phyloP scores from a whole-genome alignment of 2,329 filamentous ascomycete species.

The Cercospora beticola region DNA sequence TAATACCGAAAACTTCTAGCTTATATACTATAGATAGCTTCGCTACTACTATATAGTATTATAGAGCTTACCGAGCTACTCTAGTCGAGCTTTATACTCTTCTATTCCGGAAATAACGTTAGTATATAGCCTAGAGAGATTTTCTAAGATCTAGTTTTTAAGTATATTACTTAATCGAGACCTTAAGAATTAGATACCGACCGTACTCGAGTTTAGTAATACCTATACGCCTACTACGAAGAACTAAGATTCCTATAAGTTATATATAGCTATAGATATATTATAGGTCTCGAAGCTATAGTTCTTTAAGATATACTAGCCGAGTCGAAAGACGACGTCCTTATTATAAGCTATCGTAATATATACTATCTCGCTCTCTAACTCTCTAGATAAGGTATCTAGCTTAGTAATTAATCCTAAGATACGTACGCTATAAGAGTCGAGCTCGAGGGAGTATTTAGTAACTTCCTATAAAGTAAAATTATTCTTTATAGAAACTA shows the following conservation, averaged over 20 bases:
- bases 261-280: background rate
- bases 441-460: conserved; percentile 38
- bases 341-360: background rate
- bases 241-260: background rate
- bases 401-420: conserved; percentile 40
- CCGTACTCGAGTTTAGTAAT: background rate
- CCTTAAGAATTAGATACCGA: background rate
- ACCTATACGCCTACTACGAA: background rate
- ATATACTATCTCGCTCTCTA: conserved; percentile 1
- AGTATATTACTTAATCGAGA: conserved; percentile 4
- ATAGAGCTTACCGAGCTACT: background rate
- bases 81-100: background rate
- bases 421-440: conserved; percentile 32
- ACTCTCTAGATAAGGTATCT: conserved; percentile 29
- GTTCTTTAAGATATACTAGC: conserved; percentile 17
- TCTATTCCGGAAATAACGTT: background rate
- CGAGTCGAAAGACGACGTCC: background rate
- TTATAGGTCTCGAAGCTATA: background rate
- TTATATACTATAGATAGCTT: background rate
- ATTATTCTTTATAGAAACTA: conserved; percentile 46
- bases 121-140: background rate
- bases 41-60: background rate
- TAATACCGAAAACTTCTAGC: background rate
- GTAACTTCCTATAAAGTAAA: conserved; percentile 47
- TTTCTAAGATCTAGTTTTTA: background rate